A percentile compares a stretch with the other conserved stretches of the same genome.
phyloP scores from a whole-genome alignment of 1,139 yeast genomes.

The Zygosaccharomyces pseudobailii region DNA sequence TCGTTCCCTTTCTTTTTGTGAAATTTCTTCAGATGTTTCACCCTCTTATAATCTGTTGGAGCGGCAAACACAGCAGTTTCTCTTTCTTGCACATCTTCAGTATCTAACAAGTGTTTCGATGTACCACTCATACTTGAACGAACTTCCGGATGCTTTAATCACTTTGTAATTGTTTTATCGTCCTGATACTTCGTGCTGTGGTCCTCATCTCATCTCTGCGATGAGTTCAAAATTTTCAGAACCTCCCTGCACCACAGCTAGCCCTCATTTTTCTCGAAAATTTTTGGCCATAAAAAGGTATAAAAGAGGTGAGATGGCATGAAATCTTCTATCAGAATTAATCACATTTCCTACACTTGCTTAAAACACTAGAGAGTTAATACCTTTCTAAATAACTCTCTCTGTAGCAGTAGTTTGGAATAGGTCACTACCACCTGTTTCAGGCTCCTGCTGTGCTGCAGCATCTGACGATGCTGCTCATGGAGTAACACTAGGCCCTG shows the following conservation, averaged over 20 bases:
- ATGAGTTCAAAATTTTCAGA: conserved; percentile 2
- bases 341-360: too few species aligned
- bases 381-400: not conserved
- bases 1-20: conserved; percentile 36
- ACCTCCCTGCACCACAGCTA: conserved; percentile 1
- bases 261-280: not conserved
- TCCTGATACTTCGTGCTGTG: not conserved
- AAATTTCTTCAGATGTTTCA: conserved; percentile 29
- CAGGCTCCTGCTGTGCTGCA: not conserved
- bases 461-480: conserved; percentile 5
- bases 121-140: conserved; percentile 17
- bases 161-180: not conserved
- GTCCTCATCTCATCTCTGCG: conserved; percentile 2
- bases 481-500: conserved; percentile 29
- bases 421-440: not conserved
- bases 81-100: conserved; percentile 22
- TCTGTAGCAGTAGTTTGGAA: not conserved
- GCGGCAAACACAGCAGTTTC: conserved; percentile 20
- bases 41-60: conserved; percentile 28
- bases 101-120: conserved; percentile 28
- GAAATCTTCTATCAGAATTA: too few species aligned
- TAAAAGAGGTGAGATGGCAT: not conserved
- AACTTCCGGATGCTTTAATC: not conserved
- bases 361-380: too few species aligned
- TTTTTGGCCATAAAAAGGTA: not conserved